These are phyloP conservation scores for Ogataea nitratoaversa DNA, from an alignment of 805 yeast genomes.

Conservation along the genomic window DNA sequence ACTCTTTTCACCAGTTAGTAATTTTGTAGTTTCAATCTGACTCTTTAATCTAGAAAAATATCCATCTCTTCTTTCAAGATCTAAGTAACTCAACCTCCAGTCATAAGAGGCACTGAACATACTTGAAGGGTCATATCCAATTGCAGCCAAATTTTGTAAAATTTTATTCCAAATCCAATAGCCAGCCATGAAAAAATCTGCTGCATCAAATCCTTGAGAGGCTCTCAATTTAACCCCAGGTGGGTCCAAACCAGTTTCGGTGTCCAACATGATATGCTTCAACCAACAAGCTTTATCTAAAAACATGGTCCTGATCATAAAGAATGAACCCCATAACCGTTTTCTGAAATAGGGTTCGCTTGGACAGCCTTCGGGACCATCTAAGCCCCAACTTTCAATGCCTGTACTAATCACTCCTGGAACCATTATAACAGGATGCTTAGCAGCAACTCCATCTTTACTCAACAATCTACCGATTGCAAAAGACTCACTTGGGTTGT, in stretches of 20 bases:
- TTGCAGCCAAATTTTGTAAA: slow-evolving; percentile 87
- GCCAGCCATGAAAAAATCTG: slow-evolving; percentile 94
- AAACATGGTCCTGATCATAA: slow-evolving; percentile 89
- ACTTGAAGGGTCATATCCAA: slow-evolving; percentile 88
- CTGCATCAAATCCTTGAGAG: slow-evolving; percentile 94
- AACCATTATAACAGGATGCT: slow-evolving; percentile 82
- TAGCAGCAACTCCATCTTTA: slow-evolving; percentile 44
- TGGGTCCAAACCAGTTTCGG: slow-evolving; percentile 91
- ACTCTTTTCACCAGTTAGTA: slow-evolving; percentile 57
- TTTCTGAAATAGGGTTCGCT: slow-evolving; percentile 81
- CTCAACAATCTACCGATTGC: slow-evolving; percentile 75
- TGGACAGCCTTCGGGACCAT: slow-evolving; percentile 76
- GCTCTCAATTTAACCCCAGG: slow-evolving; percentile 76
- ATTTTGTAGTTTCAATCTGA: slow-evolving; percentile 60
- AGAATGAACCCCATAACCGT: slow-evolving; percentile 94
- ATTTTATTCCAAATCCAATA: slow-evolving; percentile 99
- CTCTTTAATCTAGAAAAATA: slow-evolving; percentile 75
- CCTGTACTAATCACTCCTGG: slow-evolving; percentile 98
- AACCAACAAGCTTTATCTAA: slow-evolving; percentile 93
- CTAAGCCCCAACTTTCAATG: slow-evolving; percentile 86
- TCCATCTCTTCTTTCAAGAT: slow-evolving; percentile 80
- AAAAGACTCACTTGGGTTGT: slow-evolving; percentile 73
- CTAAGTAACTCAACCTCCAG: slow-evolving; percentile 90
- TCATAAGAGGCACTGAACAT: slow-evolving; percentile 93
- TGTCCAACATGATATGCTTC: slow-evolving; percentile 83